phyloP scores from a whole-genome alignment of 2,329 filamentous ascomycete genomes.

The Ophiocordyceps unilateralis region DNA sequence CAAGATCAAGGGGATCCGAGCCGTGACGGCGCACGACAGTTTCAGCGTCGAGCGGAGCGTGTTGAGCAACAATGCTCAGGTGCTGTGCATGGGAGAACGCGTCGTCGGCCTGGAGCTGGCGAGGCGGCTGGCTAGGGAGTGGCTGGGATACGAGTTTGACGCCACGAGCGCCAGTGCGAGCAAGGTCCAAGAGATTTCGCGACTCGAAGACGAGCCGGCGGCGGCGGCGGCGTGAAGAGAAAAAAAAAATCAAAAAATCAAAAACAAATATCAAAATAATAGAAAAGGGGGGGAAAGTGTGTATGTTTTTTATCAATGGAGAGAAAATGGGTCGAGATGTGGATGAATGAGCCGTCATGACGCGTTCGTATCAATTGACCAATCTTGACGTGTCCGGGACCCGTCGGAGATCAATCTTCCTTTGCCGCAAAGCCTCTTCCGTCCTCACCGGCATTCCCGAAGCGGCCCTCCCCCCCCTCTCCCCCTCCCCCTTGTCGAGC shows the following conservation, averaged over 20 bases:
- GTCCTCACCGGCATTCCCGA: slow-evolving; percentile 1
- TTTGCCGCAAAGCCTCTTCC: too few species aligned
- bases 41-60: slow-evolving; percentile 71
- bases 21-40: slow-evolving; percentile 78
- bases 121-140: slow-evolving; percentile 60
- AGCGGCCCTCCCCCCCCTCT: too few species aligned
- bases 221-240: too few species aligned
- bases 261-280: too few species aligned
- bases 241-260: too few species aligned
- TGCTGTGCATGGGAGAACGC: slow-evolving; percentile 71
- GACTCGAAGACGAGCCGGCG: slow-evolving; percentile 20
- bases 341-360: too few species aligned
- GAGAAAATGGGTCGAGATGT: neutral
- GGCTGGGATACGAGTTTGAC: slow-evolving; percentile 73
- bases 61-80: slow-evolving; percentile 73
- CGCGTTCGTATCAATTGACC: neutral
- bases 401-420: too few species aligned
- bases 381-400: neutral
- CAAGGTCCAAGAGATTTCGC: slow-evolving; percentile 25
- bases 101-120: slow-evolving; percentile 71
- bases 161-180: slow-evolving; percentile 26
- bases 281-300: too few species aligned
- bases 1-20: slow-evolving; percentile 68
- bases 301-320: too few species aligned
- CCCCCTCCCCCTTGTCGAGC: too few species aligned